These are phyloP conservation scores for Dactylellina drechsleri DNA, from an alignment of 2,329 filamentous ascomycete genomes.

Conservation along the genomic window DNA sequence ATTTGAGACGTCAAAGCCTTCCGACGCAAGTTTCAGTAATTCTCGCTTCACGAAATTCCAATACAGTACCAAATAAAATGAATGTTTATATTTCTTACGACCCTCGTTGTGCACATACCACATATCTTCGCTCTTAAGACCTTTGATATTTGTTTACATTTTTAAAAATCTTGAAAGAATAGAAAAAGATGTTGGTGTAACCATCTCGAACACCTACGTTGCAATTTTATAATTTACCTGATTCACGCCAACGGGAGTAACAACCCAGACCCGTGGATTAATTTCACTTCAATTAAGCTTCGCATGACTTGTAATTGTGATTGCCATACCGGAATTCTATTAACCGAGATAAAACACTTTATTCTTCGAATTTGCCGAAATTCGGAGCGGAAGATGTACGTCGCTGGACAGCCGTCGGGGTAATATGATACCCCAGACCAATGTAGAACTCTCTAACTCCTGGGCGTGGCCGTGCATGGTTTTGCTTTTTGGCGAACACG, in stretches of 20 bases:
- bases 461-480: no score
- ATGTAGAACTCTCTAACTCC: no score
- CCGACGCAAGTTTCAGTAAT: no score
- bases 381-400: constrained; percentile 2
- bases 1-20: no score
- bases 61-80: no score
- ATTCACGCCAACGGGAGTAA: constrained; percentile 16
- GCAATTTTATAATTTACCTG: constrained; percentile 12
- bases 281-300: neutral
- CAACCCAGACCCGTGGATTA: neutral
- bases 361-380: constrained; percentile 7
- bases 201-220: no score
- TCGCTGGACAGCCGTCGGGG: no score
- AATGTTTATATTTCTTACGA: no score
- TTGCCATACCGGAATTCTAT: constrained; percentile 45
- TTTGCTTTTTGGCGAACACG: neutral
- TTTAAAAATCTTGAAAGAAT: neutral
- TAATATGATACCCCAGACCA: no score
- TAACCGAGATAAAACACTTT: constrained; percentile 52
- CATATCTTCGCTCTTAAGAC: neutral
- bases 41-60: no score
- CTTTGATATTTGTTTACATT: constrained; percentile 9
- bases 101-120: no score
- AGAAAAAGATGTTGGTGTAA: neutral
- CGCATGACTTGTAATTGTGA: neutral